Evolutionary conservation across 257 asterid species (phyloP).

Genomic region (Przewalskia tangutica): DNA sequence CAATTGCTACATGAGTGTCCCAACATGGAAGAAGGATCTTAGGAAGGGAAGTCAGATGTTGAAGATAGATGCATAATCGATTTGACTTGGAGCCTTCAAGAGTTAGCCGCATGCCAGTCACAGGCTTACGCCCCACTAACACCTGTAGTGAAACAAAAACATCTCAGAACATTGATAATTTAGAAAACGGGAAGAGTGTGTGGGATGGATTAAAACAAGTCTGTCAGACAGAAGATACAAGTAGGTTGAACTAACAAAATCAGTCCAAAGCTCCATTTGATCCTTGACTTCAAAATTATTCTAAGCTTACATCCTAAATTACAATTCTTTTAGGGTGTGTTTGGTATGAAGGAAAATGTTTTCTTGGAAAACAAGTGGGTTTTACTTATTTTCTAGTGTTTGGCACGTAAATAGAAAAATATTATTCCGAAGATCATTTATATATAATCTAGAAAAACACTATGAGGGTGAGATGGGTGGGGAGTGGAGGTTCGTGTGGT

Average conservation of each 20-base stretch:
- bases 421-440: too few species aligned
- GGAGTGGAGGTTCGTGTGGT: too few species aligned
- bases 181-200: not conserved
- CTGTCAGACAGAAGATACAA: not conserved
- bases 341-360: too few species aligned
- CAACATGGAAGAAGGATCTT: slow-evolving; percentile 69
- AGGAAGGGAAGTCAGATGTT: slow-evolving; percentile 53
- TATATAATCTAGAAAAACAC: too few species aligned
- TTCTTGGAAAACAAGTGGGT: too few species aligned
- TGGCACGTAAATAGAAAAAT: too few species aligned
- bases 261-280: not conserved
- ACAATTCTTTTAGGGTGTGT: not conserved
- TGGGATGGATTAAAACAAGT: not conserved
- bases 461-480: too few species aligned
- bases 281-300: not conserved
- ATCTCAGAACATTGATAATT: not conserved
- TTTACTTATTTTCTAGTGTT: too few species aligned
- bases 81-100: slow-evolving; percentile 71
- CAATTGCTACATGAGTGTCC: slow-evolving; percentile 69
- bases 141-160: slow-evolving; percentile 27
- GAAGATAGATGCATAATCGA: slow-evolving; percentile 59
- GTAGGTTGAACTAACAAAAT: not conserved
- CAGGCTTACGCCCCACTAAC: slow-evolving; percentile 76
- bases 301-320: not conserved
- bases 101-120: slow-evolving; percentile 64